phyloP scores from a whole-genome alignment of 495 filamentous ascomycete species.

The Haplographium delicatum region DNA sequence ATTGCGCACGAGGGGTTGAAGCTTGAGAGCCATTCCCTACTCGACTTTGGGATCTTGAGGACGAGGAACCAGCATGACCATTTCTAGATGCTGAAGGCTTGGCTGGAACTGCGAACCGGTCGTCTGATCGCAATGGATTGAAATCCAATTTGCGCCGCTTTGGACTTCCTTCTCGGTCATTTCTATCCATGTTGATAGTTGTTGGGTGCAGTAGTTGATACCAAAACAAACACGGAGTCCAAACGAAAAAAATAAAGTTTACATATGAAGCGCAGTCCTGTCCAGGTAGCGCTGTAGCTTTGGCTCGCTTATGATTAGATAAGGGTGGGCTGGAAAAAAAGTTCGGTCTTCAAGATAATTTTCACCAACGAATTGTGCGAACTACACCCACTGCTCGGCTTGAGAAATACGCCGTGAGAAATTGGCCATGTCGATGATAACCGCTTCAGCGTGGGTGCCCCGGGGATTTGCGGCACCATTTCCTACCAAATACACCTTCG shows the following conservation, averaged over 20 bases:
- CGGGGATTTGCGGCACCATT: conserved; percentile 90
- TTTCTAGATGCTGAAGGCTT: conserved; percentile 41
- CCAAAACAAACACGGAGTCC: background rate
- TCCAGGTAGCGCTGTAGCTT: background rate
- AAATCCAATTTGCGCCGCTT: conserved; percentile 61
- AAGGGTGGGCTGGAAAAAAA: background rate
- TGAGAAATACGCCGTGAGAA: background rate
- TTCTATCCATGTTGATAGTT: conserved; percentile 28
- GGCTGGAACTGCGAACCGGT: conserved; percentile 48
- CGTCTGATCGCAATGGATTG: conserved; percentile 47
- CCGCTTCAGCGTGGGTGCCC: conserved; percentile 87
- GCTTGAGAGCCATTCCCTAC: conserved; percentile 30
- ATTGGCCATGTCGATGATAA: conserved; percentile 70
- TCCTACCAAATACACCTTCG: conserved; percentile 82
- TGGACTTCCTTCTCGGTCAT: conserved; percentile 45
- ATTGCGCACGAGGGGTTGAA: conserved; percentile 44
- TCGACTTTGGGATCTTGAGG: conserved; percentile 32
- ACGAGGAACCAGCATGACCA: conserved; percentile 27
- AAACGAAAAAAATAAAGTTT: background rate
- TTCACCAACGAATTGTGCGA: background rate
- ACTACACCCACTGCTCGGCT: background rate
- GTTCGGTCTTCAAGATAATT: background rate
- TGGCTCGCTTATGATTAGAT: background rate
- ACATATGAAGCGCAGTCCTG: background rate
- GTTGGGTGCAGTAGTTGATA: background rate